Conservation (phyloP, 2,329 filamentous ascomycete genomes). For the Corinectria fuckeliana region DNA sequence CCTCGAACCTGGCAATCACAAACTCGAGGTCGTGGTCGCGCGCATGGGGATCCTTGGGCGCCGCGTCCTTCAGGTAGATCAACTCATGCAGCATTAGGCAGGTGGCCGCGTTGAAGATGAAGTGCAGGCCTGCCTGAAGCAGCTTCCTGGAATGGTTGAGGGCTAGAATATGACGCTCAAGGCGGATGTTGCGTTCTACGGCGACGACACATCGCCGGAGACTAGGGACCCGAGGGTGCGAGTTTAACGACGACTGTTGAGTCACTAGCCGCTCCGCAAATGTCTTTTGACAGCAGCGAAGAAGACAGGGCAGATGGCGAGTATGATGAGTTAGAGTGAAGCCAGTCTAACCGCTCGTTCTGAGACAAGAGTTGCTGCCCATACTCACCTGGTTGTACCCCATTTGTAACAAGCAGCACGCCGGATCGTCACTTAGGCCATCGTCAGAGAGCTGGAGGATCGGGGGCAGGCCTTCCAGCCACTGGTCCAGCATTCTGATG, state of each 20-base stretch:
- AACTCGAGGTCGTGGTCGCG: slow-evolving; percentile 46
- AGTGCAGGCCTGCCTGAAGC: slow-evolving; percentile 53
- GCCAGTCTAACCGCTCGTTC: neutral
- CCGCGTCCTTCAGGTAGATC: slow-evolving; percentile 41
- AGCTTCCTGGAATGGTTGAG: slow-evolving; percentile 48
- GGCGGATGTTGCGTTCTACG: slow-evolving; percentile 53
- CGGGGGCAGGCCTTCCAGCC: slow-evolving; percentile 47
- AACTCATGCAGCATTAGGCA: slow-evolving; percentile 55
- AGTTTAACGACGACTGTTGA: slow-evolving; percentile 33
- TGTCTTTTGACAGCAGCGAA: slow-evolving; percentile 55
- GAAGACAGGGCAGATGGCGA: slow-evolving; percentile 56
- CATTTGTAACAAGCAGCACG: slow-evolving; percentile 56
- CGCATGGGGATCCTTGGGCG: slow-evolving; percentile 34
- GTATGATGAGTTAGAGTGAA: slow-evolving; percentile 49
- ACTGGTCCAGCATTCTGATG: slow-evolving; percentile 50
- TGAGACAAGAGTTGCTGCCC: neutral
- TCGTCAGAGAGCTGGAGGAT: slow-evolving; percentile 46
- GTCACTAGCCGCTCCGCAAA: slow-evolving; percentile 50
- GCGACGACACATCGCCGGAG: slow-evolving; percentile 51
- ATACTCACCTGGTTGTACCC: slow-evolving; percentile 49
- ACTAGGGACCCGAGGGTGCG: slow-evolving; percentile 35
- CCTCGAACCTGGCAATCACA: slow-evolving; percentile 50
- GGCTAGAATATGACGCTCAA: slow-evolving; percentile 50
- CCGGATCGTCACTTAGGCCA: slow-evolving; percentile 48
- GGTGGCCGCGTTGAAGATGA: slow-evolving; percentile 58